Evolutionary conservation across 192 early-diverging fungal species (phyloP).

Genomic region (Coemansia sp.): DNA sequence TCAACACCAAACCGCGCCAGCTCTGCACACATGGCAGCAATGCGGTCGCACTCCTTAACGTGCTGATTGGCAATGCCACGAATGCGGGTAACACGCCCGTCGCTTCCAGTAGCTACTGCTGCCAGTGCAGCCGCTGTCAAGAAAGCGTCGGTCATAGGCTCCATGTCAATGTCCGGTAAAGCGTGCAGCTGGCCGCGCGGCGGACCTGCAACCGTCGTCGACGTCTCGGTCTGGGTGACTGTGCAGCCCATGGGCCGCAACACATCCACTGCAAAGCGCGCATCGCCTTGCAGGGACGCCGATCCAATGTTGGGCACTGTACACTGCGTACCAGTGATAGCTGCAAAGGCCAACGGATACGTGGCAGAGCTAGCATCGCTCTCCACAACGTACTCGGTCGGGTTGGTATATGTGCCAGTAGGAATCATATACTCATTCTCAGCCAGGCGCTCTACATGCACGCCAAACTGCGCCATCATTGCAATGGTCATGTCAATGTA

Average conservation of each 20-base stretch:
- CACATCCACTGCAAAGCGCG: conserved; percentile 85
- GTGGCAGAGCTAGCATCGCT: conserved; percentile 96
- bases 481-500: conserved; percentile 99
- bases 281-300: conserved; percentile 90
- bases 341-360: conserved; percentile 95
- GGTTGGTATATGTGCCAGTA: conserved; percentile 73
- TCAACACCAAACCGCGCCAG: conserved; percentile 84
- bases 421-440: conserved; percentile 86
- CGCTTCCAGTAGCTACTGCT: conserved; percentile 69
- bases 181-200: conserved; percentile 65
- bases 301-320: conserved; percentile 92
- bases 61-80: conserved; percentile 96
- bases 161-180: conserved; percentile 87
- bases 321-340: conserved; percentile 85
- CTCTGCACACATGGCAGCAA: conserved; percentile 93
- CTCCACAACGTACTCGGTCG: conserved; percentile 83
- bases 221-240: conserved; percentile 83
- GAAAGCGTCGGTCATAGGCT: conserved; percentile 99
- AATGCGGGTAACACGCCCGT: conserved; percentile 70
- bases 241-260: conserved; percentile 88
- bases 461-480: conserved; percentile 97
- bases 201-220: conserved; percentile 90
- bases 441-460: conserved; percentile 66
- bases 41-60: conserved; percentile 98
- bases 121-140: conserved; percentile 91